A percentile compares a stretch with the other conserved stretches of the same genome.
phyloP scores from a whole-genome alignment of 495 filamentous ascomycete species.

The Pyrenula aspistea region DNA sequence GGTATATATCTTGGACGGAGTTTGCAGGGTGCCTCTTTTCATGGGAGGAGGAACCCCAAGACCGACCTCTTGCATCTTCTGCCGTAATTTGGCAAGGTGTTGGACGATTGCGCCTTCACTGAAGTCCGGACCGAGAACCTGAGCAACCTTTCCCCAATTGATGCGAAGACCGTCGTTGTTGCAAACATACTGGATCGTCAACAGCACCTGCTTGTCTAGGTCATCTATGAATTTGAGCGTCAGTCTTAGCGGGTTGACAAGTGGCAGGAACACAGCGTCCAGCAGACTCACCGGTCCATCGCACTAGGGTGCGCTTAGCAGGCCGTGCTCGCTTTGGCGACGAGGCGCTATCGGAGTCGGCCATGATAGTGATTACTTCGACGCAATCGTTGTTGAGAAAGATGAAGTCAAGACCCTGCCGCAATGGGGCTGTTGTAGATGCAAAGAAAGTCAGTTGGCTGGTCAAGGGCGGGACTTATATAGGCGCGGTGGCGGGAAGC shows the following conservation, averaged over 20 bases:
- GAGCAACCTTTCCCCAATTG: conserved; percentile 26
- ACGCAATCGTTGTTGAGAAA: no score
- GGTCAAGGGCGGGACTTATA: no score
- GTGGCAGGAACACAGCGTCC: background rate
- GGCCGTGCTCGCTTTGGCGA: background rate
- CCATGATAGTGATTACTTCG: background rate
- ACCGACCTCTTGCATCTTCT: conserved; percentile 14
- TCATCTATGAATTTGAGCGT: conserved; percentile 18
- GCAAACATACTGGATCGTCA: conserved; percentile 30
- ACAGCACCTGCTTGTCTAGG: conserved; percentile 26
- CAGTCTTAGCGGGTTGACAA: background rate
- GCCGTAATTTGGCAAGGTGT: conserved; percentile 33
- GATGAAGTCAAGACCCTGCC: no score
- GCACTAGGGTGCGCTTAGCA: conserved; percentile 24
- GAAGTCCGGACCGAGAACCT: conserved; percentile 20
- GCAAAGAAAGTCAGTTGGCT: no score
- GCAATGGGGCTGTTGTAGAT: no score
- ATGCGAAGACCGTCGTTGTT: conserved; percentile 22
- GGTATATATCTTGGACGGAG: conserved; percentile 3
- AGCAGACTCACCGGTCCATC: conserved; percentile 30
- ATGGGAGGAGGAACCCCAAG: conserved; percentile 28
- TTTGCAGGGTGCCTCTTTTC: conserved; percentile 14
- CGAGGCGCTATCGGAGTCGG: background rate
- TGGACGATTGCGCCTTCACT: conserved; percentile 34
- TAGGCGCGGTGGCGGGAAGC: background rate